Base-by-base conservation (phyloP, 169 alveolate genomes). In the Eimeria acervulina region DNA sequence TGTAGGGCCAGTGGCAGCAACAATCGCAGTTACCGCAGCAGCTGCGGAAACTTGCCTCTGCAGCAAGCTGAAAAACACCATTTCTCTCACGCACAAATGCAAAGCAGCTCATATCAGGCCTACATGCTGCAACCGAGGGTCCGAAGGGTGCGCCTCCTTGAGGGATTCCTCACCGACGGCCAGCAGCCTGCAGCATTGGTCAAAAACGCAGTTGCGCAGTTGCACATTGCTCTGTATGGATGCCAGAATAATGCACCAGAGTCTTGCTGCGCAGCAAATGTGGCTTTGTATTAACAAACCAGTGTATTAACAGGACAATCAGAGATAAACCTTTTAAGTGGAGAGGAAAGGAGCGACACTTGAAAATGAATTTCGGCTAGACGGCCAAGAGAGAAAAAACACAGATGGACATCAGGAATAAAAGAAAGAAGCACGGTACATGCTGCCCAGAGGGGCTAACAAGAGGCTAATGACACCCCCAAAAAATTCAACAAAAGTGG, bases 71-170 rank as follows among this genome's bases (percentile, higher is more conserved):
- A 76, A 42, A 28, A 38, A n/a, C 42, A 17, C 55, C 26, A 19
- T 23, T 10, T 40, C 88, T 1, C 85, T 74, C 36, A 42, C n/a
- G 63, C 4, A 40, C 12, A 78, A 63, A 42, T 10, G 63, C 36
- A 78, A n/a, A 42, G 19, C 12, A 28, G 72, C 28, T 15, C 70
- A 52, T 51, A 26, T 21, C 59, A 21, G 21, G 26, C 61, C 7
- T 13, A 81, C 90, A 47, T 81, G 70, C 44, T 81, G 70, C 72
- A 81, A n/a, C 70, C 70, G 74, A 31, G 63, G 74, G 72, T 51
- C 70, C 38, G 87, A 40, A 38, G 91, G 47, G 91, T 38, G 17
- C 2, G 13, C 40, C 33, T n/a, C 40, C 76, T 83, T 83, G 51
- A 83, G 72, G 36, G 91, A 15, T 33, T 28, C 91, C 28, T 83